A percentile compares a stretch with the other conserved stretches of the same genome.
Conservation (phyloP, 148 eudicot species). For the Chenopodium berlandieri region DNA sequence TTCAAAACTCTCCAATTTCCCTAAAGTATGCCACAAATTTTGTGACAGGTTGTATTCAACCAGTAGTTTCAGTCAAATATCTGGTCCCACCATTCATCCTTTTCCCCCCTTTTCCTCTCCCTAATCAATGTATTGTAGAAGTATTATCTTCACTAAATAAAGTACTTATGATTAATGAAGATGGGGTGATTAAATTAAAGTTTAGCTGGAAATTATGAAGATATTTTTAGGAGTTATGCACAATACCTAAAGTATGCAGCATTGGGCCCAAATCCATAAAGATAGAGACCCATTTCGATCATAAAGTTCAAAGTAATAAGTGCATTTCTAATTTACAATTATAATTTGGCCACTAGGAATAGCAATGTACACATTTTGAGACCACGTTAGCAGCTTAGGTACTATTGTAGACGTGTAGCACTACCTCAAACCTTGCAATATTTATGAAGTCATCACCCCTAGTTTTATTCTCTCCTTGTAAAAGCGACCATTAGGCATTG, state of each 20-base stretch:
- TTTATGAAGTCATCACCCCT: neutral
- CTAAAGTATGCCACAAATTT: conserved; percentile 13
- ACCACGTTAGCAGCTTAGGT: too few species aligned
- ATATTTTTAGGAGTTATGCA: neutral
- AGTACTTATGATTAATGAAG: neutral
- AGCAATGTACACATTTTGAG: neutral
- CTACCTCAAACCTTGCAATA: neutral
- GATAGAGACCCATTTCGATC: neutral
- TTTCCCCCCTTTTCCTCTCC: neutral
- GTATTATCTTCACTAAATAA: neutral
- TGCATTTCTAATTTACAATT: neutral
- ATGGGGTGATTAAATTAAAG: neutral
- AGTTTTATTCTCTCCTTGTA: neutral
- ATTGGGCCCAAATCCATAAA: neutral
- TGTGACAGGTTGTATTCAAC: neutral
- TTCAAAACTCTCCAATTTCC: neutral
- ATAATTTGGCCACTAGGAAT: neutral
- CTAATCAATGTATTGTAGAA: too few species aligned
- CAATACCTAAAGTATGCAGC: neutral
- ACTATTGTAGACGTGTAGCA: too few species aligned
- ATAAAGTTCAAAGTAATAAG: neutral
- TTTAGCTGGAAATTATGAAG: neutral
- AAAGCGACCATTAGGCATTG: too few species aligned
- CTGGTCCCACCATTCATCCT: conserved; percentile 4
- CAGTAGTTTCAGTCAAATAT: neutral